Base-by-base conservation (phyloP, 768 basidiomycete species). In the Kondoa malvinella region DNA sequence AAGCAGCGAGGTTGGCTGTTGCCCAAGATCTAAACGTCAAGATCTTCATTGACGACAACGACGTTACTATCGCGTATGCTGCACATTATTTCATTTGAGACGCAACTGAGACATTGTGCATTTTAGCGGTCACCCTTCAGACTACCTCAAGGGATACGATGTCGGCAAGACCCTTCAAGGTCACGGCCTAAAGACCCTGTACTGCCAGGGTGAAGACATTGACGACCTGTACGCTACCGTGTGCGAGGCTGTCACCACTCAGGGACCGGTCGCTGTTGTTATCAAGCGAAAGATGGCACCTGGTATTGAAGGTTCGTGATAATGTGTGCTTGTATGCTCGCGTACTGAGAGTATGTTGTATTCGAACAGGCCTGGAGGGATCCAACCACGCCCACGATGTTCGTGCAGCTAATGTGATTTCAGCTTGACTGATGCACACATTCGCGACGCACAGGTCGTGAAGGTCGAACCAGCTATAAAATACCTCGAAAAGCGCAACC, bases 31-130 rank as follows among this genome's bases (percentile, higher is more conserved):
- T 92, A 72, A 89, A 90, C 75, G 83, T 92, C 77, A 92, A 92
- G 78, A 80, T 91, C 67, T 77, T 91, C 76, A 85, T 92, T 71
- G 89, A 92, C 72, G 88, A 90, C 78, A 91, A 92, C 78, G 86
- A 92, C 75, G 89, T 91, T 71, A 91, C 89, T 4, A 92, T 91
- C 69, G 85, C 89, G 73, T 72, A 57, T 57, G 72, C 70, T 25
- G 15, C 40, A 57, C 40, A 27, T 56, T 31, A 26, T 15, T 15
- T 21, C 17, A 4, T 64, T 17, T 21, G 15, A 12, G 17, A 64
- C 21, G 63, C 63, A 16, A 14, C 16, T 16, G 63, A 34, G 4
- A 34, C 17, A 32, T 25, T 59, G 14, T 27, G n/a, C 62, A n/a
- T n/a, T n/a, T n/a, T n/a, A 67, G 60, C n/a, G 89, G 89, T 0